Conservation (phyloP, 2,329 filamentous ascomycete species). For the Moelleriella libera region DNA sequence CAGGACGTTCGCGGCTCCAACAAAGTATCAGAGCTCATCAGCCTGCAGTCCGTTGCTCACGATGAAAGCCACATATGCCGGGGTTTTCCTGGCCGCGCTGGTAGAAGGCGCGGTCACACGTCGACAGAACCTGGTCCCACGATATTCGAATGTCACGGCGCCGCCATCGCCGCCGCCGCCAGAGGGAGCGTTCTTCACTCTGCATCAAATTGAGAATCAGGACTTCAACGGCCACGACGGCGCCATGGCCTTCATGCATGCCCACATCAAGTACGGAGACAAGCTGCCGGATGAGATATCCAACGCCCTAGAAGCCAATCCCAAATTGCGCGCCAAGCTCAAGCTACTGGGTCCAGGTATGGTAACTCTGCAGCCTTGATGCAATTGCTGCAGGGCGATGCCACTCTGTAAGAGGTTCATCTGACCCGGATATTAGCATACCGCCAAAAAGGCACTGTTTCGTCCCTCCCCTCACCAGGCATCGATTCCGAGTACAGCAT, state of each 20-base stretch:
- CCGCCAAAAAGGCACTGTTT: slow-evolving; percentile 9
- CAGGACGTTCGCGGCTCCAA: too few relatives aligned
- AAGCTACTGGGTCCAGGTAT: slow-evolving; percentile 2
- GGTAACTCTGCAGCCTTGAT: neutral
- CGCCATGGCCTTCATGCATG: slow-evolving; percentile 13
- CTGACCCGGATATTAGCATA: neutral
- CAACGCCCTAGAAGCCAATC: slow-evolving; percentile 10
- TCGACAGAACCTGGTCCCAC: neutral
- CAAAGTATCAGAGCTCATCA: neutral
- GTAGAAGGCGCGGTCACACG: slow-evolving; percentile 3
- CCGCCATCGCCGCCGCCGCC: neutral
- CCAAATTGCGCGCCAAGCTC: slow-evolving; percentile 12
- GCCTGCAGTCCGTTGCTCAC: neutral
- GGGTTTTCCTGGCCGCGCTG: neutral
- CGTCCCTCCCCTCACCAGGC: slow-evolving; percentile 14
- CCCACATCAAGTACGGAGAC: slow-evolving; percentile 22
- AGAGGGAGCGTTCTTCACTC: slow-evolving; percentile 8
- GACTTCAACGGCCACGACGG: slow-evolving; percentile 18
- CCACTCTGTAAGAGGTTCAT: too few relatives aligned
- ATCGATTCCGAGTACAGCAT: slow-evolving; percentile 44
- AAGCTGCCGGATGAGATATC: slow-evolving; percentile 13
- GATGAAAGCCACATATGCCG: neutral
- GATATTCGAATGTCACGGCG: neutral
- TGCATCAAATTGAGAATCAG: slow-evolving; percentile 20
- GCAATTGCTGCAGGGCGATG: too few relatives aligned